Percentiles rank a stretch among this genome's conserved stretches.
Evolutionary conservation across 352 stramenopile species (phyloP).

Genomic region (Plasmopara muralis): DNA sequence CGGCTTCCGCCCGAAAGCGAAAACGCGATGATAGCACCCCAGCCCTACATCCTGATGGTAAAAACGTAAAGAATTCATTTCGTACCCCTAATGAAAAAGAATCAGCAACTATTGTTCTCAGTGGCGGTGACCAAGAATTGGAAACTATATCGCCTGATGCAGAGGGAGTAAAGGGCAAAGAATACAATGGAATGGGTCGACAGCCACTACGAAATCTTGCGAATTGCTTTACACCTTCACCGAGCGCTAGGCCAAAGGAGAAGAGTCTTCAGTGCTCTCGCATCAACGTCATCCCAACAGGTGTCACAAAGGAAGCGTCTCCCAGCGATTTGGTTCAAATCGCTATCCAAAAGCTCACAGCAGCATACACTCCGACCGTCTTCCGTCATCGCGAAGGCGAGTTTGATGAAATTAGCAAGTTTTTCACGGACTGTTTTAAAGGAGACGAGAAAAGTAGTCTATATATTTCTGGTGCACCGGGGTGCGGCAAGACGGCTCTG

Average conservation of each 20-base stretch:
- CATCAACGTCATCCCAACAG: slow-evolving; percentile 5
- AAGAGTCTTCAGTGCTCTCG: slow-evolving; percentile 5
- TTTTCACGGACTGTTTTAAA: slow-evolving; percentile 55
- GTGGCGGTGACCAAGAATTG: slow-evolving; percentile 21
- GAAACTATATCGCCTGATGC: slow-evolving; percentile 45
- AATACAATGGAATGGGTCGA: slow-evolving; percentile 18
- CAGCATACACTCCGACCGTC: slow-evolving; percentile 33
- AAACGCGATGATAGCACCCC: slow-evolving; percentile 19
- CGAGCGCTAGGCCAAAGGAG: slow-evolving; percentile 15
- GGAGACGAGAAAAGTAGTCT: slow-evolving; percentile 47
- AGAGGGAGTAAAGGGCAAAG: slow-evolving; percentile 23
- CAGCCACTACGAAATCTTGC: slow-evolving; percentile 36
- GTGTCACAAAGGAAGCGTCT: slow-evolving; percentile 8
- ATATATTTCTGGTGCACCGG: slow-evolving; percentile 74
- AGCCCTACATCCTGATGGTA: slow-evolving; percentile 7
- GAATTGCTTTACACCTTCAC: slow-evolving; percentile 67
- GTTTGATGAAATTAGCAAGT: slow-evolving; percentile 38
- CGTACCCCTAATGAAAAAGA: slow-evolving; percentile 22
- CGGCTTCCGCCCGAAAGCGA: slow-evolving; percentile 20
- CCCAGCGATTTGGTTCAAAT: slow-evolving; percentile 17
- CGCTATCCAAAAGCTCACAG: slow-evolving; percentile 46
- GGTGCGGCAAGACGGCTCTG: slow-evolving; percentile 72
- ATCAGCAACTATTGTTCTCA: slow-evolving; percentile 8
- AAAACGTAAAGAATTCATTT: slow-evolving; percentile 28
- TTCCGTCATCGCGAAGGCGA: slow-evolving; percentile 64